These are phyloP conservation scores for Murraya koenigii DNA, from an alignment of 345 rosid genomes.

Conservation along the genomic window DNA sequence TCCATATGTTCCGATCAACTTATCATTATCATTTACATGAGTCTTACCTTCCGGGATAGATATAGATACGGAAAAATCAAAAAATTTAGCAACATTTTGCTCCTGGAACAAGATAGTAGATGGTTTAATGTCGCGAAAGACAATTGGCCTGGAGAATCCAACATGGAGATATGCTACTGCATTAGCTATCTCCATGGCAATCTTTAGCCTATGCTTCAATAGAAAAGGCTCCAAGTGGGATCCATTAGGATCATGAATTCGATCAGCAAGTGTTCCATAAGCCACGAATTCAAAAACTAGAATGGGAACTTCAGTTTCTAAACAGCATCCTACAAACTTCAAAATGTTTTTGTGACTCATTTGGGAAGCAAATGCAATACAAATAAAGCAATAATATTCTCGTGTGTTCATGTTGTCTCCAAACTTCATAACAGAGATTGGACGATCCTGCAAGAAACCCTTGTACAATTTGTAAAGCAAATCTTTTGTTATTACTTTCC, in stretches of 20 bases:
- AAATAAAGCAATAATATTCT: background rate
- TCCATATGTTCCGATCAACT: background rate
- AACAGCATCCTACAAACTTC: background rate
- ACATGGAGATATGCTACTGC: background rate
- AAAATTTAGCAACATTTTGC: background rate
- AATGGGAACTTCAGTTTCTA: no score
- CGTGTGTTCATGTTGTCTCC: background rate
- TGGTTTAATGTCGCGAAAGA: background rate
- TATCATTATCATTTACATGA: background rate
- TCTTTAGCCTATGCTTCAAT: background rate
- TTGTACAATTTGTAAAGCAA: background rate
- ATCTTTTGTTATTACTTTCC: background rate
- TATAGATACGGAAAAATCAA: background rate
- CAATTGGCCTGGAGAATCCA: background rate
- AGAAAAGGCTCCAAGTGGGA: background rate
- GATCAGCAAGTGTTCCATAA: background rate
- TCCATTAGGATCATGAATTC: background rate
- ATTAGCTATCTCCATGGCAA: no score
- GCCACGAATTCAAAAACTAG: background rate
- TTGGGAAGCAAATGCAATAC: background rate
- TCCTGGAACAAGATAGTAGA: background rate
- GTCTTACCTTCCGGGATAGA: background rate
- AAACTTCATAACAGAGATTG: conserved; percentile 8
- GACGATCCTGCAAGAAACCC: conserved; percentile 9
- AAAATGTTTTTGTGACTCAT: background rate